These are phyloP conservation scores for Clavulina sp. DNA, from an alignment of 768 basidiomycete genomes.

Conservation along the genomic window DNA sequence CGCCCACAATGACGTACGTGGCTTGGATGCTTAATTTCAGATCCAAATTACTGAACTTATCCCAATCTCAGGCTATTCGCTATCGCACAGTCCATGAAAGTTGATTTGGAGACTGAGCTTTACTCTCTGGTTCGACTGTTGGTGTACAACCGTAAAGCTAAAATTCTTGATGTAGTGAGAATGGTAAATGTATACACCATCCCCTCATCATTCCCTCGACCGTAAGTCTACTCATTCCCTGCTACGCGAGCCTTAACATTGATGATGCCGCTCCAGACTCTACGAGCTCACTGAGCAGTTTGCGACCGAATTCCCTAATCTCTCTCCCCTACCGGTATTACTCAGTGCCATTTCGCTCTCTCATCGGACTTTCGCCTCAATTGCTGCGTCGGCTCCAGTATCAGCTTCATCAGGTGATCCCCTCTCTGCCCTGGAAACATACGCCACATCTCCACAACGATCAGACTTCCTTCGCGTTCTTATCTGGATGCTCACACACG, in stretches of 20 bases:
- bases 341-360: constrained; percentile 60
- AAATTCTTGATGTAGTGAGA: constrained; percentile 75
- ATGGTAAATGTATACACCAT: constrained; percentile 58
- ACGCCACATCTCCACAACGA: constrained; percentile 44
- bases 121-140: constrained; percentile 87
- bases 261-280: constrained; percentile 24
- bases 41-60: background rate
- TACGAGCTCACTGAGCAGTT: constrained; percentile 42
- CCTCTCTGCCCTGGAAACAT: no score
- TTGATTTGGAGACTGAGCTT: constrained; percentile 67
- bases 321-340: constrained; percentile 57
- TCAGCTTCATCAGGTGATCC: no score
- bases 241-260: constrained; percentile 8
- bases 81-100: constrained; percentile 63
- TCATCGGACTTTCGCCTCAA: constrained; percentile 50
- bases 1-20: constrained; percentile 60
- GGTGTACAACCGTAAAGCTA: constrained; percentile 77
- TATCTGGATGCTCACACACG: constrained; percentile 78
- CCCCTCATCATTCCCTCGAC: constrained; percentile 41
- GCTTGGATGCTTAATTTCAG: background rate
- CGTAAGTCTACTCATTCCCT: constrained; percentile 29
- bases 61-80: constrained; percentile 41
- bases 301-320: constrained; percentile 36
- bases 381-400: constrained; percentile 33
- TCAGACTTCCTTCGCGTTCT: constrained; percentile 66